Conservation (phyloP, 2,329 filamentous ascomycete species). For the Fusarium tupiense region DNA sequence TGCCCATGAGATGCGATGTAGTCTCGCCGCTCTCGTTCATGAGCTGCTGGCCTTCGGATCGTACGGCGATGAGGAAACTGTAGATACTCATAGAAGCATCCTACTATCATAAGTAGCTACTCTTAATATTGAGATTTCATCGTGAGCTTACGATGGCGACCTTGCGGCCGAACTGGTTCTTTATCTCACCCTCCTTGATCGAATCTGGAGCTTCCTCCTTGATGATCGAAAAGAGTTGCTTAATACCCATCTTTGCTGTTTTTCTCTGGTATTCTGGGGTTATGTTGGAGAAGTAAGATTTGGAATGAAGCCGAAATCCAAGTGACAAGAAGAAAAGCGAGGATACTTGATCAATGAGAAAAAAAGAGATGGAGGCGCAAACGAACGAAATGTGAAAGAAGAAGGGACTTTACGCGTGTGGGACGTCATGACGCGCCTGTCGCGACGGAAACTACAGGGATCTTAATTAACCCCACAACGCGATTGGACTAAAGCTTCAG, state of each 20-base stretch:
- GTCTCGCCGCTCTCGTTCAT: constrained; percentile 96
- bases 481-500: neutral
- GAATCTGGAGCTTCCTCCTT: constrained; percentile 95
- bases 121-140: neutral
- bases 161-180: constrained; percentile 98
- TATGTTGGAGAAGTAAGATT: neutral
- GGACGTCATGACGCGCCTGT: constrained; percentile 45
- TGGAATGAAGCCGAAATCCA: neutral
- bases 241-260: constrained; percentile 66
- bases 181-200: constrained; percentile 97
- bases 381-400: constrained; percentile 27
- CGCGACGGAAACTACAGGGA: constrained; percentile 41
- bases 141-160: constrained; percentile 85
- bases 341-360: neutral
- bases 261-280: neutral
- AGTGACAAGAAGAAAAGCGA: neutral
- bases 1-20: constrained; percentile 97
- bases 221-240: constrained; percentile 82
- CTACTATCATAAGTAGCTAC: constrained; percentile 39
- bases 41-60: constrained; percentile 95
- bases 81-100: constrained; percentile 94
- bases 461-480: constrained; percentile 47
- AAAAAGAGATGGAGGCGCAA: constrained; percentile 8
- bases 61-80: constrained; percentile 97
- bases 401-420: constrained; percentile 37